Percentiles rank a stretch among this genome's conserved stretches.
These are phyloP conservation scores for Xerocomus brunneocitrinus DNA, from an alignment of 768 basidiomycete species.

Conservation along the genomic window DNA sequence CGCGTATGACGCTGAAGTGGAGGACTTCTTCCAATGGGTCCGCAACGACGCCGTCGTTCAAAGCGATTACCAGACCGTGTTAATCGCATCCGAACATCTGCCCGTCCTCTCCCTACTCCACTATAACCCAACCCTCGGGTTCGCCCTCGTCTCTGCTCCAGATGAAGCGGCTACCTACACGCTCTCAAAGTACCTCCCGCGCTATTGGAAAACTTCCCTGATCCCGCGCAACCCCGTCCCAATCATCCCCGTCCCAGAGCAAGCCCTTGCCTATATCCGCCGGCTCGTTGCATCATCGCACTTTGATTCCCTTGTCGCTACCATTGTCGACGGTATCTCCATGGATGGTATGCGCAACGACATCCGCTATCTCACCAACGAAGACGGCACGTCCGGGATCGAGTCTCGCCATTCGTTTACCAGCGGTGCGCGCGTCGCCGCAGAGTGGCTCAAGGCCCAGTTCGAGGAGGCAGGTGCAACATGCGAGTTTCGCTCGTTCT, in stretches of 20 bases:
- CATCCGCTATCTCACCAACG: conserved; percentile 81
- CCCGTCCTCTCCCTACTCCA: conserved; percentile 37
- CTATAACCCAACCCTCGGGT: conserved; percentile 30
- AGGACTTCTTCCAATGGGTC: conserved; percentile 33
- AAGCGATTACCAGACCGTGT: conserved; percentile 17
- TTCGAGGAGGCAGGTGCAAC: conserved; percentile 73
- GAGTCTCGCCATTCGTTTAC: conserved; percentile 83
- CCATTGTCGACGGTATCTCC: conserved; percentile 65
- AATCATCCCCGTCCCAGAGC: conserved; percentile 52
- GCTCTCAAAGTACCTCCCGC: conserved; percentile 64
- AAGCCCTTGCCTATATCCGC: conserved; percentile 52
- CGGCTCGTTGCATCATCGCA: conserved; percentile 53
- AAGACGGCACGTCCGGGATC: conserved; percentile 69
- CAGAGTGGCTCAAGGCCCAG: conserved; percentile 48
- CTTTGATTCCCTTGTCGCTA: conserved; percentile 67
- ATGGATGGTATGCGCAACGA: conserved; percentile 61
- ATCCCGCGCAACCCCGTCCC: conserved; percentile 49
- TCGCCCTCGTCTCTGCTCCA: conserved; percentile 48
- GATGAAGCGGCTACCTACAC: conserved; percentile 35
- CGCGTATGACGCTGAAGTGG: conserved; percentile 32
- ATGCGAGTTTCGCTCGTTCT: conserved; percentile 66
- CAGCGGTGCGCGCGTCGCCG: conserved; percentile 40
- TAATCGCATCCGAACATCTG: conserved; percentile 6
- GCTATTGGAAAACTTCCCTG: conserved; percentile 65
- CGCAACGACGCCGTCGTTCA: conserved; percentile 17